Percentiles rank a stretch among this genome's conserved stretches.
These are phyloP conservation scores for Evansstolkia leycettana DNA, from an alignment of 495 filamentous ascomycete genomes.

Conservation along the genomic window DNA sequence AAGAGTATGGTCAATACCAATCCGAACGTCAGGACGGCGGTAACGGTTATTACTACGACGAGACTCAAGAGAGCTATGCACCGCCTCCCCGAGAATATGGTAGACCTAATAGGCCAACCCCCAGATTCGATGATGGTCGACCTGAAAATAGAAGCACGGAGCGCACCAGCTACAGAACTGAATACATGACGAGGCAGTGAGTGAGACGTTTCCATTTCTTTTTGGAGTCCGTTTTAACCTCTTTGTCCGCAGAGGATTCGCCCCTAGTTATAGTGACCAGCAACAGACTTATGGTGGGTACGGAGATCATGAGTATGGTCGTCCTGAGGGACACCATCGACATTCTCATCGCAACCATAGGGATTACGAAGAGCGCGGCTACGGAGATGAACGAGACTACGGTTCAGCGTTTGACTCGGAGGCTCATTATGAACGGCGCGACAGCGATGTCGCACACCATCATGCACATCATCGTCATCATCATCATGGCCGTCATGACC, in stretches of 20 bases:
- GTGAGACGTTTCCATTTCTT: not conserved
- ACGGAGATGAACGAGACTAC: too few relatives aligned
- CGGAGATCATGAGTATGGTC: constrained; percentile 4
- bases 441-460: too few relatives aligned
- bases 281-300: not conserved
- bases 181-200: not conserved
- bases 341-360: too few relatives aligned
- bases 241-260: not conserved
- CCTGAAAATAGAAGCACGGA: not conserved
- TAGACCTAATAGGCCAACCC: not conserved
- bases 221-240: too few relatives aligned
- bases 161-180: too few relatives aligned
- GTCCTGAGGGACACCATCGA: not conserved
- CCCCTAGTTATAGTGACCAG: not conserved
- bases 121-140: not conserved
- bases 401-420: too few relatives aligned
- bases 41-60: not conserved
- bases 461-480: too few relatives aligned
- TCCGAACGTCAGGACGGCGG: not conserved
- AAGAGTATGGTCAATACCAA: not conserved
- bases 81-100: not conserved
- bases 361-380: too few relatives aligned
- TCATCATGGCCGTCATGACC: constrained; percentile 7
- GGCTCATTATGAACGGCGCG: constrained; percentile 5
- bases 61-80: too few relatives aligned